Evolutionary conservation across 495 filamentous ascomycete species (phyloP), one percentile per base, ranked within the genome.

Genomic region (Pseudomonodictys pantanalensis): DNA sequence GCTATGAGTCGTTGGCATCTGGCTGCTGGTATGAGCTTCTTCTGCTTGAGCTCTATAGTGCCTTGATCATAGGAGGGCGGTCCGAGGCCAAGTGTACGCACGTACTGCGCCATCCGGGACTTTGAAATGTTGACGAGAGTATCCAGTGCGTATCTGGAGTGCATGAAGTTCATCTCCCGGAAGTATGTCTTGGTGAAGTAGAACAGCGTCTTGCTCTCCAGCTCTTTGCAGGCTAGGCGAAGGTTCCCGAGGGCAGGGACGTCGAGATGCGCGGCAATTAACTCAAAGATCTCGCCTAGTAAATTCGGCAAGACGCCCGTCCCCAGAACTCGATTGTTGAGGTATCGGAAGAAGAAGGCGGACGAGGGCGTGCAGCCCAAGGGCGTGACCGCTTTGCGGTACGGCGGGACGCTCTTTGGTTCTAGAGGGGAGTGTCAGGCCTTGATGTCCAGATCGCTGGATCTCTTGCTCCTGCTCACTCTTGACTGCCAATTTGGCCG

Each of bases 151-250:
- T 51, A 52, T 17, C 33, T 41, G 9, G 56, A 52, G 26, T 18
- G 56, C 47, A 45, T 52, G 32, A 59, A 59, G 11, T 33, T 47
- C 8, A 50, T 44, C 8, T 30, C n/a, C 3, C 15, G 30, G 35
- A 50, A 59, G 38, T 52, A 59, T 1, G n/a, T 22, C n/a, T 33
- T 32, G 28, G 32, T n/a, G 32, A 51, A 51, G 35, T 32, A 52
- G 32, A 18, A 41, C n/a, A 51, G 26, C 7, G 35, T 29, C 29
- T 59, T 51, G 45, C 7, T 44, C 35, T 59, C 56, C 9, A 59
- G 56, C 45, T 42, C 33, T 47, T 47, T 51, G 47, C 45, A 51
- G 15, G 32, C 35, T 12, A 59, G 56, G 15, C 56, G 35, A 22
- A 59, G 25, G 29, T 59, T 59, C 11, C 33, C 32, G 12, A 59